These are phyloP conservation scores for Amylostereum areolatum DNA, from an alignment of 1,284 basidiomycete species.

Conservation along the genomic window DNA sequence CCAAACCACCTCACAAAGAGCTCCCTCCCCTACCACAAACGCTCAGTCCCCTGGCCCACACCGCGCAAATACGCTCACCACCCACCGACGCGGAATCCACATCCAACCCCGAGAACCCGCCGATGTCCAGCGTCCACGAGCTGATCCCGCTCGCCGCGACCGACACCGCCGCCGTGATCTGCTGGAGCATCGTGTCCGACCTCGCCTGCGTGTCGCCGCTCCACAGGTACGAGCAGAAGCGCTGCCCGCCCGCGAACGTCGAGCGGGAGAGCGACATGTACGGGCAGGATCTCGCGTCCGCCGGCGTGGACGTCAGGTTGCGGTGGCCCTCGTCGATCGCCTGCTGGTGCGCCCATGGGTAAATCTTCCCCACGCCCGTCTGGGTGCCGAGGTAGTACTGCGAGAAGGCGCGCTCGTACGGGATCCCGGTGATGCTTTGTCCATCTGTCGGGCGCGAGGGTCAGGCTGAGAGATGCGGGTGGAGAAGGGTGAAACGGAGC, in stretches of 20 bases:
- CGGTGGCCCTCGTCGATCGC: conserved; percentile 22
- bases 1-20: conserved; percentile 35
- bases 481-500: not conserved
- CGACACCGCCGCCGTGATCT: conserved; percentile 32
- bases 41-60: not conserved
- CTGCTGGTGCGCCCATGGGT: conserved; percentile 35
- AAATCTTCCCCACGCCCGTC: conserved; percentile 33
- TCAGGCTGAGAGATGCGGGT: not conserved
- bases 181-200: conserved; percentile 32
- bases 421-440: conserved; percentile 26
- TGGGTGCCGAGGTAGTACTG: conserved; percentile 36
- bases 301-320: conserved; percentile 23
- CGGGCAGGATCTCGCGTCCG: conserved; percentile 21
- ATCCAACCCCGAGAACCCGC: conserved; percentile 32
- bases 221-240: conserved; percentile 37
- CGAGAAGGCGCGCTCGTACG: conserved; percentile 30
- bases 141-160: conserved; percentile 33
- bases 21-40: conserved; percentile 24
- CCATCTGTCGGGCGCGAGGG: conserved; percentile 22
- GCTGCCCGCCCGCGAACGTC: conserved; percentile 33
- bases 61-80: not conserved
- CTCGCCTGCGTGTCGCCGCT: conserved; percentile 32
- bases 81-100: conserved; percentile 26
- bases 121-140: conserved; percentile 36
- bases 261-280: conserved; percentile 36